Base-by-base conservation (phyloP, 169 alveolate genomes). In the Cyclospora cayetanensis region DNA sequence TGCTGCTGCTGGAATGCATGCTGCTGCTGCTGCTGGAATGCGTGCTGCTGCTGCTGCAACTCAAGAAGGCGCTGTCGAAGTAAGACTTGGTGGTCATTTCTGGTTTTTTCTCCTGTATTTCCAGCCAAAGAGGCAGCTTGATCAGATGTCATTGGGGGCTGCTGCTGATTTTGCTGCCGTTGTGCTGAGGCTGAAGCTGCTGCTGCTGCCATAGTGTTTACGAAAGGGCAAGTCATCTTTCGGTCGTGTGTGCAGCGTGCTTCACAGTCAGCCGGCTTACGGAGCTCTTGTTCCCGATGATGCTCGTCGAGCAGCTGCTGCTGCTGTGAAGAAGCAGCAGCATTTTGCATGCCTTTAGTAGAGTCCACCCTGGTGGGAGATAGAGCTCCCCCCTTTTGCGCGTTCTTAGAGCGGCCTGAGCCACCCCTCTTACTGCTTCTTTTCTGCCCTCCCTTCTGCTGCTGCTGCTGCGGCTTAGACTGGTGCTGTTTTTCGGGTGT, bases 1-100 rank as follows among this genome's bases (percentile, higher is more conserved):
- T 55, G 70, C 29, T 55, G 70, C 27, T 11, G 70, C 31, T 55
- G 70, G 34, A 11, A 29, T 29, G 4, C 7, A 7, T 55, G 70
- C 70, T 55, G 70, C 15, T 55, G 70, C 70, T 55, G 70, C 70
- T 55, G 82, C 82, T 70, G 82, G 34, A 70, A 53, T 53, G 37
- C 12, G 37, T 70, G 82, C 46, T 70, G 82, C 53, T 70, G 82
- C 82, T 70, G 82, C 82, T 70, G 82, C 82, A 70, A 25, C 82
- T 70, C 82, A 1, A 70, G 25, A 34, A 70, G 82, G 25, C 82
- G 46, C 52, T 70, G 82, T 22, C 82, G 82, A 46, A 70, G 82
- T 53, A 70, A 53, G 55, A 3, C 55, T 53, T 70, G 82, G 55
- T 37, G 82, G 7, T 70, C 82, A 1, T 70, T 35, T 4, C 5